Conservation (phyloP, 441 rosid genomes). For the Populus hybrid region DNA sequence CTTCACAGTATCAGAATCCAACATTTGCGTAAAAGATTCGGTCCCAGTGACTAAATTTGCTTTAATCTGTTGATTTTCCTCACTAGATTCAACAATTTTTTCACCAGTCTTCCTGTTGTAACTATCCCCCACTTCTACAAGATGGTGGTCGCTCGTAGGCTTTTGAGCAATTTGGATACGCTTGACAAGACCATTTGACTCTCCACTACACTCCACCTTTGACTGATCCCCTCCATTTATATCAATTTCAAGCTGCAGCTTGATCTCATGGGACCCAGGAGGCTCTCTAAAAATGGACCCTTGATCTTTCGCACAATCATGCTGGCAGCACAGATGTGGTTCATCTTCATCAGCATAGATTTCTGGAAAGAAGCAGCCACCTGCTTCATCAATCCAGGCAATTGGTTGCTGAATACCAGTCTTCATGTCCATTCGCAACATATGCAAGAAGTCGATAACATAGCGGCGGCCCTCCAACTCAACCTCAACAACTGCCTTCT, state of each 20-base stretch:
- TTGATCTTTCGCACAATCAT: conserved; percentile 29
- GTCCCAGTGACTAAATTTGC: conserved; percentile 5
- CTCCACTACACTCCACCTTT: conserved; percentile 70
- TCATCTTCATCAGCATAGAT: conserved; percentile 40
- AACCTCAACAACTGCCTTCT: conserved; percentile 63
- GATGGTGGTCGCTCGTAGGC: conserved; percentile 26
- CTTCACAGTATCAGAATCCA: conserved; percentile 44
- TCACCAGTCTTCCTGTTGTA: conserved; percentile 39
- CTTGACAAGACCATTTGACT: conserved; percentile 53
- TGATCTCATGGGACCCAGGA: conserved; percentile 56
- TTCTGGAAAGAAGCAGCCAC: conserved; percentile 81
- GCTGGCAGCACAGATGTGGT: conserved; percentile 29
- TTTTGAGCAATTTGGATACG: conserved; percentile 42
- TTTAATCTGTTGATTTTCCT: conserved; percentile 27
- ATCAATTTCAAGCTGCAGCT: conserved; percentile 83
- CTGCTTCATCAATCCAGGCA: conserved; percentile 94
- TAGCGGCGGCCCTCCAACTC: conserved; percentile 44
- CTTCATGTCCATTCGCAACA: conserved; percentile 62
- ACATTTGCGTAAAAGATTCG: conserved; percentile 20
- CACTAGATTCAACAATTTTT: conserved; percentile 37
- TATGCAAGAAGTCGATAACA: conserved; percentile 82
- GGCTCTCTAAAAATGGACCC: conserved; percentile 23
- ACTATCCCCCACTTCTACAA: conserved; percentile 43
- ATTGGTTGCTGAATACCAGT: conserved; percentile 63
- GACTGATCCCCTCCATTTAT: conserved; percentile 55